These are phyloP conservation scores for Morella rubra DNA, from an alignment of 306 rosid species.

Conservation along the genomic window DNA sequence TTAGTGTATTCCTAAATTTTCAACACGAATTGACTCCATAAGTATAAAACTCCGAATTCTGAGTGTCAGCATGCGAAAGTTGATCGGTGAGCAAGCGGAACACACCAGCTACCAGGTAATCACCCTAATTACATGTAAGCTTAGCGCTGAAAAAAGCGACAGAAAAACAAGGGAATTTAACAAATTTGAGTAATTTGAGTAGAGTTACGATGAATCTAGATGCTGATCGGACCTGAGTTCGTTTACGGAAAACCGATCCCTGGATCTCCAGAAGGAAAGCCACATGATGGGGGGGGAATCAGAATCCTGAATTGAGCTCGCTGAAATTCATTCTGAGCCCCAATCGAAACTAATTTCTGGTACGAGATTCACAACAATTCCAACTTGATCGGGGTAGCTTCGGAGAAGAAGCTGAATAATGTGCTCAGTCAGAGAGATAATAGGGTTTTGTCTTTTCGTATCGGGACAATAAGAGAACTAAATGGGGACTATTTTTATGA, in stretches of 20 bases:
- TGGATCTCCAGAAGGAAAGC: conserved; percentile 82
- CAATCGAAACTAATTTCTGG: conserved; percentile 9
- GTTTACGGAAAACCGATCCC: conserved; percentile 84
- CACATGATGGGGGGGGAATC: conserved; percentile 68
- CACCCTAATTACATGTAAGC: not conserved
- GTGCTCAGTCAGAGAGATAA: conserved; percentile 12
- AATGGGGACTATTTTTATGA: too few species aligned
- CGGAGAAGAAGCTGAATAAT: conserved; percentile 15
- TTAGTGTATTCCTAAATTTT: not conserved
- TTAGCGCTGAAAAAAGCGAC: not conserved
- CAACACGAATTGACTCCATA: not conserved
- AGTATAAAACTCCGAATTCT: not conserved
- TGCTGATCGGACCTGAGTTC: conserved; percentile 65
- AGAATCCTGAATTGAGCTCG: conserved; percentile 33
- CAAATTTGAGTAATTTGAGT: not conserved
- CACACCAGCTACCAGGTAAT: not conserved
- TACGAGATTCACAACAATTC: conserved; percentile 5
- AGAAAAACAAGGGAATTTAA: not conserved
- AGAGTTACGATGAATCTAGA: not conserved
- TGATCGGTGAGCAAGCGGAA: conserved; percentile 8
- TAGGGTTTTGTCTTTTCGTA: conserved; percentile 19
- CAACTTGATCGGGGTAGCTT: conserved; percentile 37
- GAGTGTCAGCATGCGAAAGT: not conserved
- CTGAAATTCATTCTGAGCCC: conserved; percentile 31
- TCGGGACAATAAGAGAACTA: not conserved